These are phyloP conservation scores for Vicia villosa DNA, from an alignment of 306 rosid species.

Conservation along the genomic window DNA sequence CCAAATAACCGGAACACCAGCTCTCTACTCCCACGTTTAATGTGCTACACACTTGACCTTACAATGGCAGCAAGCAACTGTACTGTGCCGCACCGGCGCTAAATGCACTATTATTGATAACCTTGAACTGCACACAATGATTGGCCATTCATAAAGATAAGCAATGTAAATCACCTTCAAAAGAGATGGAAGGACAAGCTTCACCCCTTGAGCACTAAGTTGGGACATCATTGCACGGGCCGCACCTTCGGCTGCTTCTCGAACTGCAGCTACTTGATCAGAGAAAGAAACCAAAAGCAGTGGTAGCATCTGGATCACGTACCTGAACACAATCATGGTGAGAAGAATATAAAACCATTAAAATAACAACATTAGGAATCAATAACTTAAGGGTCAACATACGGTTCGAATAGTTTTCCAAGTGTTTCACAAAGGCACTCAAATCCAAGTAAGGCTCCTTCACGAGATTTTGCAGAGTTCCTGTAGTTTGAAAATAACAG, in stretches of 20 bases:
- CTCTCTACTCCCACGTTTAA: too few relatives aligned
- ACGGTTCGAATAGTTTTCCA: conserved; percentile 95
- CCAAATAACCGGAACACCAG: too few relatives aligned
- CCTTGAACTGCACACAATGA: background rate
- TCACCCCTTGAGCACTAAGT: conserved; percentile 95
- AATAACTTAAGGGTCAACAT: conserved; percentile 39
- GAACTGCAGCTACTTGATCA: conserved; percentile 96
- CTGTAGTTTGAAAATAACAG: conserved; percentile 49
- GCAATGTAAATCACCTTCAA: conserved; percentile 64
- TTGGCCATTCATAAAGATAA: background rate
- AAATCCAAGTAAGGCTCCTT: conserved; percentile 94
- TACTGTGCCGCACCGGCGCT: background rate
- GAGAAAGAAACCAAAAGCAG: conserved; percentile 92
- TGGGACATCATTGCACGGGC: conserved; percentile 99
- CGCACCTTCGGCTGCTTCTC: conserved; percentile 96
- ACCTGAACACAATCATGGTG: conserved; percentile 55
- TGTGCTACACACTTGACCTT: too few relatives aligned
- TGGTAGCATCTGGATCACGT: conserved; percentile 92
- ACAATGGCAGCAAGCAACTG: background rate
- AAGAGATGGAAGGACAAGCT: conserved; percentile 98
- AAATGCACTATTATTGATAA: background rate
- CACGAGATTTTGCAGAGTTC: conserved; percentile 91
- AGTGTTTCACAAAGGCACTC: conserved; percentile 97
- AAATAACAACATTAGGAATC: conserved; percentile 5
- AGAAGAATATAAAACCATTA: conserved; percentile 21